Conservation (phyloP, 1,139 yeast species). For the Geotrichum aggregatum region DNA sequence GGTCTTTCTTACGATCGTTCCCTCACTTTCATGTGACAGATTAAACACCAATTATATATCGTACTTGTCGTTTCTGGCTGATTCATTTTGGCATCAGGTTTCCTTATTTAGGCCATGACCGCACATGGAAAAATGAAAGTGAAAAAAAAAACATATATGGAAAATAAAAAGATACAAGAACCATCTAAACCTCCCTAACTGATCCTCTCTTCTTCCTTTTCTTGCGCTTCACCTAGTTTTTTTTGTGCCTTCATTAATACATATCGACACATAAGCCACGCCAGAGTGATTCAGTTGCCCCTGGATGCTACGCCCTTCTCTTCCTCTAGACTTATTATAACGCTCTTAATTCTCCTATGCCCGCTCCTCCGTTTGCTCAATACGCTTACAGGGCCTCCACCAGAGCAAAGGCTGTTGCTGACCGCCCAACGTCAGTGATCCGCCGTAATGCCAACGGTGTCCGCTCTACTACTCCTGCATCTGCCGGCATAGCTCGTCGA, state of each 20-base stretch:
- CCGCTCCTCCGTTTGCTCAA: conserved; percentile 30
- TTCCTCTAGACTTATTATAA: neutral
- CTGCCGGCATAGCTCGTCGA: conserved; percentile 13
- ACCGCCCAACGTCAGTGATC: conserved; percentile 24
- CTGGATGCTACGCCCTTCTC: too few relatives aligned
- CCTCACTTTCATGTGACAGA: too few relatives aligned
- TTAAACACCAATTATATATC: too few relatives aligned
- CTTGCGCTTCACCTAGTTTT: neutral
- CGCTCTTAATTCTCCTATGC: conserved; percentile 19
- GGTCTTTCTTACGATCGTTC: too few relatives aligned
- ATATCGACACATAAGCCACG: too few relatives aligned
- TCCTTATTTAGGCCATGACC: too few relatives aligned
- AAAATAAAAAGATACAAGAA: neutral
- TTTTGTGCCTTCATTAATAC: too few relatives aligned
- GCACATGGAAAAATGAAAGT: too few relatives aligned
- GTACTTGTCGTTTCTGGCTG: too few relatives aligned
- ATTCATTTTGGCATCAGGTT: too few relatives aligned
- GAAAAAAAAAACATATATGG: too few relatives aligned
- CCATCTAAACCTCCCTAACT: too few relatives aligned
- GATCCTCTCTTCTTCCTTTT: neutral
- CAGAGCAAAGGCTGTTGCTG: conserved; percentile 13
- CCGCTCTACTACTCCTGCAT: conserved; percentile 24
- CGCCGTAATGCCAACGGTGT: conserved; percentile 23
- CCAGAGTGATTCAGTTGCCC: neutral
- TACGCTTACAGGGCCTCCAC: conserved; percentile 22